Conservation (phyloP, 371 early-diverging fungal genomes). For the Mucor velutinosus region DNA sequence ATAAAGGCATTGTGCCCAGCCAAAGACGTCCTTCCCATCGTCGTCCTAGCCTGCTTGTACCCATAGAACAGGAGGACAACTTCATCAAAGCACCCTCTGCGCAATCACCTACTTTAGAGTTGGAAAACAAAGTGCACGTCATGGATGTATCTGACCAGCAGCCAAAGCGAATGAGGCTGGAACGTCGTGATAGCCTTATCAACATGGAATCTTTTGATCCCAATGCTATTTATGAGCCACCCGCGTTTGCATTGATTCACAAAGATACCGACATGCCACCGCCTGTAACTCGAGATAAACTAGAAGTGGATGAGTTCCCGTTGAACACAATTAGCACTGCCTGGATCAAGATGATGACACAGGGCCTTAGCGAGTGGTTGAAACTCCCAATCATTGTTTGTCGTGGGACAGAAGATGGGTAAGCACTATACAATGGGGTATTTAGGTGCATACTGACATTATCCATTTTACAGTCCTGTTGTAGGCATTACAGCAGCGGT, state of each 20-base stretch:
- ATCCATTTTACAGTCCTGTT: slow-evolving; percentile 17
- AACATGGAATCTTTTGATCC: slow-evolving; percentile 48
- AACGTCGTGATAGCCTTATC: slow-evolving; percentile 27
- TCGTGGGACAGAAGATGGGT: slow-evolving; percentile 63
- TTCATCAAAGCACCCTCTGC: not conserved
- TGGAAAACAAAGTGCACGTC: not conserved
- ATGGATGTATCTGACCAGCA: not conserved
- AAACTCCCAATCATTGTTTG: slow-evolving; percentile 68
- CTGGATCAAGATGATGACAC: slow-evolving; percentile 74
- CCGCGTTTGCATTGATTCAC: slow-evolving; percentile 42
- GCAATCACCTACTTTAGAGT: not conserved
- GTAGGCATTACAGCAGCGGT: slow-evolving; percentile 71
- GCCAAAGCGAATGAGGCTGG: not conserved
- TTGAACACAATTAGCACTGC: slow-evolving; percentile 56
- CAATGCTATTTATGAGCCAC: slow-evolving; percentile 59
- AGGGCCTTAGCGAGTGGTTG: slow-evolving; percentile 68
- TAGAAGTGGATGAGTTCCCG: slow-evolving; percentile 64
- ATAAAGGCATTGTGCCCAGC: slow-evolving; percentile 24
- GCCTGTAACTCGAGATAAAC: slow-evolving; percentile 53
- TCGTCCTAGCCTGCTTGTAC: slow-evolving; percentile 19
- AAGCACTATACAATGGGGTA: not conserved
- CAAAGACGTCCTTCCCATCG: slow-evolving; percentile 17
- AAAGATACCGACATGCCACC: slow-evolving; percentile 62
- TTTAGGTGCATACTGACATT: not conserved
- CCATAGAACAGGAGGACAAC: slow-evolving; percentile 1